Conservation (phyloP, 73 alveolate species). For the Tetrahymena thermophila region DNA sequence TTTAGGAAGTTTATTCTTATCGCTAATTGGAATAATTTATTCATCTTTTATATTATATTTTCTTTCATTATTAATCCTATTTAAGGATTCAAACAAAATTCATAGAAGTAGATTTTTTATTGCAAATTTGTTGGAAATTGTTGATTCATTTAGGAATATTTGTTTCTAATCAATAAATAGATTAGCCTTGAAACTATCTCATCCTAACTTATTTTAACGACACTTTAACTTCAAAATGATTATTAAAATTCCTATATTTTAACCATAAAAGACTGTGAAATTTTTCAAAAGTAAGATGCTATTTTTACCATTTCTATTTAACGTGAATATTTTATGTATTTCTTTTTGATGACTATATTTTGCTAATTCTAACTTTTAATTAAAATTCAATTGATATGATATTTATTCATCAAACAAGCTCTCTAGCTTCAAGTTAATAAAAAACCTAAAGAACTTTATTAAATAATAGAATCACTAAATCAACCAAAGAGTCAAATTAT, state of each 20-base stretch:
- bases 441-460: background rate
- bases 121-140: background rate
- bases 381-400: background rate
- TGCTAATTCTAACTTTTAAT: background rate
- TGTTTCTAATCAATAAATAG: background rate
- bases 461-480: no score
- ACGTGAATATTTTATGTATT: background rate
- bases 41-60: no score
- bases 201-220: background rate
- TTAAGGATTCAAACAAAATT: no score
- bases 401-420: background rate
- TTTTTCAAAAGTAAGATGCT: background rate
- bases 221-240: background rate
- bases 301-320: background rate
- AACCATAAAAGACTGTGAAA: constrained; percentile 1
- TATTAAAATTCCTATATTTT: background rate
- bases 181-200: background rate
- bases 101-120: background rate
- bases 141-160: background rate
- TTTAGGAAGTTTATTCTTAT: no score
- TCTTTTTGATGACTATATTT: background rate
- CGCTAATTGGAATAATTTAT: no score
- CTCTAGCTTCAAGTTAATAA: background rate
- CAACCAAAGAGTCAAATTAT: background rate
- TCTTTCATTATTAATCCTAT: no score